Evolutionary conservation across 2,329 filamentous ascomycete species (phyloP).

Genomic region (Diplocarpon mali): DNA sequence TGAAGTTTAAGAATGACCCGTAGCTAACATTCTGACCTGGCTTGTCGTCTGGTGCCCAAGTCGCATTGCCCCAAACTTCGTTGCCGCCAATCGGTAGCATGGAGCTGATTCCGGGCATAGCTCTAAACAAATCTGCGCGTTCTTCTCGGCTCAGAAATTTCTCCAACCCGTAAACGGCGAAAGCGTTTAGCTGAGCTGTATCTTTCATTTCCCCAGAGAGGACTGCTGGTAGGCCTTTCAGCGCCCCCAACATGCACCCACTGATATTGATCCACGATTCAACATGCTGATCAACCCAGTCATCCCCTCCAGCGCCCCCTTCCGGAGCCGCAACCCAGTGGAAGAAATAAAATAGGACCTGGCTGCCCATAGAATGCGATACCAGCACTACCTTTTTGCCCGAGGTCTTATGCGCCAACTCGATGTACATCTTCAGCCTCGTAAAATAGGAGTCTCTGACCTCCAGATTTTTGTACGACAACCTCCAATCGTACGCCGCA

Average conservation of each 20-base stretch:
- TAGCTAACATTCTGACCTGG: slow-evolving; percentile 63
- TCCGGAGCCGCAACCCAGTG: slow-evolving; percentile 69
- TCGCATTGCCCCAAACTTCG: slow-evolving; percentile 84
- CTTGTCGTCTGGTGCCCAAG: slow-evolving; percentile 78
- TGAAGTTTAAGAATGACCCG: slow-evolving; percentile 80
- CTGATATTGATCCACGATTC: slow-evolving; percentile 98
- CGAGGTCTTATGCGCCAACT: slow-evolving; percentile 63
- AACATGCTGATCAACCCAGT: slow-evolving; percentile 83
- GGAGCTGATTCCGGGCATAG: slow-evolving; percentile 91
- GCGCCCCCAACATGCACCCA: slow-evolving; percentile 91
- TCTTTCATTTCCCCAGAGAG: slow-evolving; percentile 97
- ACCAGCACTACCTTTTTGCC: slow-evolving; percentile 74
- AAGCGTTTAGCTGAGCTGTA: slow-evolving; percentile 89
- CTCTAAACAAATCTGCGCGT: slow-evolving; percentile 84
- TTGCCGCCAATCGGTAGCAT: slow-evolving; percentile 95
- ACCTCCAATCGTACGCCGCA: slow-evolving; percentile 78
- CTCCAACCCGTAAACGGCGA: slow-evolving; percentile 92
- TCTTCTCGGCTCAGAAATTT: slow-evolving; percentile 89
- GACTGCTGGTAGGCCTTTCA: slow-evolving; percentile 82
- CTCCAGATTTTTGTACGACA: slow-evolving; percentile 85
- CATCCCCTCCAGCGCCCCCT: slow-evolving; percentile 69
- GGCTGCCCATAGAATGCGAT: slow-evolving; percentile 96
- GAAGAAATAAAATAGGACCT: slow-evolving; percentile 76
- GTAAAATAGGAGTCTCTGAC: slow-evolving; percentile 89
- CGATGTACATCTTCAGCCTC: slow-evolving; percentile 79